These are phyloP conservation scores for Rhamnella rubrinervis DNA, from an alignment of 331 rosid species.

Conservation along the genomic window DNA sequence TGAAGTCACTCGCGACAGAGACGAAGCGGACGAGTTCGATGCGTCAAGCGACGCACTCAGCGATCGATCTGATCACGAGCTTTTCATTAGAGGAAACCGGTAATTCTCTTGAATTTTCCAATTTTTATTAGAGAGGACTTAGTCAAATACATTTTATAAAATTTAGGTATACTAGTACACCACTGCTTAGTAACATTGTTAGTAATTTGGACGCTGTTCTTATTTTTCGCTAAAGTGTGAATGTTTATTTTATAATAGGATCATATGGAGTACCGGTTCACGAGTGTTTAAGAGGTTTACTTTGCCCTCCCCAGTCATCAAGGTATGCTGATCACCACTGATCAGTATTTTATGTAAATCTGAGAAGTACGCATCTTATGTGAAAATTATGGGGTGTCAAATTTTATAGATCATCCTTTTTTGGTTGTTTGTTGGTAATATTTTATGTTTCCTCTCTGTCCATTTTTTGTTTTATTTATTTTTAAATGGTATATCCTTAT, in stretches of 20 bases:
- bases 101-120: slow-evolving; percentile 21
- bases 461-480: neutral
- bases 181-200: neutral
- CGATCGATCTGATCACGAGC: slow-evolving; percentile 79
- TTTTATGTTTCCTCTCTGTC: too few relatives aligned
- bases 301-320: slow-evolving; percentile 55
- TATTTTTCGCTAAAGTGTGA: neutral
- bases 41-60: slow-evolving; percentile 50
- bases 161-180: neutral
- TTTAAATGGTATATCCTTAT: neutral
- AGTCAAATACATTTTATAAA: neutral
- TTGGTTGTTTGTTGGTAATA: too few relatives aligned
- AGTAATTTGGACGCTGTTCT: neutral
- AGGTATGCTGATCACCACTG: slow-evolving; percentile 28
- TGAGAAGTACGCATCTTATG: too few relatives aligned
- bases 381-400: too few relatives aligned
- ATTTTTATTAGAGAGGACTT: neutral
- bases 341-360: too few relatives aligned
- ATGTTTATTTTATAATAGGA: slow-evolving; percentile 43
- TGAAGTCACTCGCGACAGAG: slow-evolving; percentile 56
- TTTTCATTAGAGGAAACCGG: slow-evolving; percentile 75
- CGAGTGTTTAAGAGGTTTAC: slow-evolving; percentile 86
- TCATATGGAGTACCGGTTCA: slow-evolving; percentile 87
- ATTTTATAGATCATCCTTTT: too few relatives aligned
- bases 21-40: slow-evolving; percentile 47